phyloP scores from a whole-genome alignment of 306 rosid species.

The Cyclanthera cordifolia region DNA sequence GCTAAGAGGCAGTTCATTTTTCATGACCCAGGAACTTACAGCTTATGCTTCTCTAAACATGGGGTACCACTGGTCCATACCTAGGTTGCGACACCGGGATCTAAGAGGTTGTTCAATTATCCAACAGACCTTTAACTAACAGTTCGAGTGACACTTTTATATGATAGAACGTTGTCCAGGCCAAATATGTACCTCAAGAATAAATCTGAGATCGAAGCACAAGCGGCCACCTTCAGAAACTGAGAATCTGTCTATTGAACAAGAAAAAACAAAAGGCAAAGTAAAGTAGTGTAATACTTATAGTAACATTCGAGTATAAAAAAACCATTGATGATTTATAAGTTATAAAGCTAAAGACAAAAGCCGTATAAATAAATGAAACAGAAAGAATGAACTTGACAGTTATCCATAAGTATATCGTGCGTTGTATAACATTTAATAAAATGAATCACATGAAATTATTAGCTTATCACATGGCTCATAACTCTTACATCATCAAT shows the following conservation, averaged over 20 bases:
- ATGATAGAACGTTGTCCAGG: no score
- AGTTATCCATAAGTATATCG: not conserved
- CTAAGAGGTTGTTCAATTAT: no score
- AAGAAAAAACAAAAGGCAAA: slow-evolving; percentile 17
- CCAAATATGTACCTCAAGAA: slow-evolving; percentile 42
- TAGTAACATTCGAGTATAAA: not conserved
- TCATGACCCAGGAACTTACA: no score
- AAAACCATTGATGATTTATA: not conserved
- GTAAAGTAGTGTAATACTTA: slow-evolving; percentile 9
- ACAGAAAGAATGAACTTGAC: not conserved
- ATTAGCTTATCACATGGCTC: not conserved
- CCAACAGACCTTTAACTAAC: not conserved
- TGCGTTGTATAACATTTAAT: not conserved
- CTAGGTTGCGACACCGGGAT: no score
- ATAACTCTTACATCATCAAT: not conserved
- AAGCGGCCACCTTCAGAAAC: slow-evolving; percentile 62
- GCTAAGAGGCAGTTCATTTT: no score
- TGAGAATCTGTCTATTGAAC: slow-evolving; percentile 36
- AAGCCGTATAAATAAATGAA: not conserved
- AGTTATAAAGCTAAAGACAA: not conserved
- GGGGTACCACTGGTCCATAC: no score
- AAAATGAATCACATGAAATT: not conserved
- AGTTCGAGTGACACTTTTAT: not conserved
- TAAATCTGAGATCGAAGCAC: slow-evolving; percentile 64
- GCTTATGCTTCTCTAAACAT: no score